Evolutionary conservation across 169 alveolate genomes (phyloP), one percentile per base, ranked within the genome.

Genomic region (Plasmodium yoelii): DNA sequence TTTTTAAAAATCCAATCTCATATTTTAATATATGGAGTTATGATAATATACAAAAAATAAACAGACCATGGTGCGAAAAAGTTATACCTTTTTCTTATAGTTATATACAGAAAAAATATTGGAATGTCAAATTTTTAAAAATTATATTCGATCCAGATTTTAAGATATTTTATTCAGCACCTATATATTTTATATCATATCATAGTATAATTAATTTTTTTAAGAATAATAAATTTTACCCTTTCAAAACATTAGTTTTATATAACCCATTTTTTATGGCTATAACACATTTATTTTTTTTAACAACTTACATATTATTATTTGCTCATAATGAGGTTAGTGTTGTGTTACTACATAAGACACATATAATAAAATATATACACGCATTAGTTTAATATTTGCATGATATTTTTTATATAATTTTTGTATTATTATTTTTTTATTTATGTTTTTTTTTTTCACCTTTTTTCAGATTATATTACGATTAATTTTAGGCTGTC

Each of bases 51-150:
- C n/a, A 46, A 63, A 22, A 51, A 0, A 18, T 61, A 28, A 63
- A 60, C n/a, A 92, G 95, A 69, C 93, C 93, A 15, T 93, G 96
- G 96, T 93, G 96, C 60, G 49, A 73, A 55, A 49, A 70, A 46
- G 71, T 15, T 12, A 55, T 88, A 26, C 95, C 95, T 22, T 67
- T 73, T 55, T 28, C 87, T n/a, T 94, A 94, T 68, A 87, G 49
- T 18, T 91, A 68, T 59, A 93, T 94, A 44, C 96, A 94, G 57
- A 42, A 72, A 13, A 53, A 92, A 26, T 94, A 94, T 68, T 94
- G 96, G 96, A 88, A 73, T 44, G 93, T 94, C 13, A 28, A 80
- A 3, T 80, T 94, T 55, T 74, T 94, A 61, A 92, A 93, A 93
- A 8, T 88, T 28, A 15, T 93, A 13, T 49, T 56, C 61, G 55